Conservation (phyloP, 306 rosid genomes). For the Gynostemma pentaphyllum region DNA sequence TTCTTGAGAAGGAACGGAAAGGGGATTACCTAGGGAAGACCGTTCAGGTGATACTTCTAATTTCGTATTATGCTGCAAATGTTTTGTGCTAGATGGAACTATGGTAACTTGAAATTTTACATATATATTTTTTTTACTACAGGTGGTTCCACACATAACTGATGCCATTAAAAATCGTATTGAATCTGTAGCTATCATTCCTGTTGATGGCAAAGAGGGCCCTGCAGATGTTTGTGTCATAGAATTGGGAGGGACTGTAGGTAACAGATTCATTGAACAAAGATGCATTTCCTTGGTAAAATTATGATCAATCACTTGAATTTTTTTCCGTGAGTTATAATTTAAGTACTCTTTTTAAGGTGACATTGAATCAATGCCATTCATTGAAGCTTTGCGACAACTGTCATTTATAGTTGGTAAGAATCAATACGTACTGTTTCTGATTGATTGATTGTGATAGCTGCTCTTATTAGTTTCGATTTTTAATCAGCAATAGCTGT, state of each 20-base stretch:
- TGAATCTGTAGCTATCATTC: conserved; percentile 68
- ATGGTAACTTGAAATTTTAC: too few species aligned
- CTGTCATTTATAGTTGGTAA: conserved; percentile 89
- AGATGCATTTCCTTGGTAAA: background rate
- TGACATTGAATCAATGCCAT: conserved; percentile 99
- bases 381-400: conserved; percentile 84
- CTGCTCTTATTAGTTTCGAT: too few species aligned
- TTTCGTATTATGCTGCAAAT: background rate
- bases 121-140: conserved; percentile 5
- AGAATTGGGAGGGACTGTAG: conserved; percentile 96
- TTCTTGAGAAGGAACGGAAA: conserved; percentile 84
- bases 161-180: conserved; percentile 83
- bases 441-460: background rate
- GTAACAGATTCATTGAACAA: conserved; percentile 26
- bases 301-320: background rate
- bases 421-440: conserved; percentile 3
- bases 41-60: conserved; percentile 59
- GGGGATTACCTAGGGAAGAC: conserved; percentile 98
- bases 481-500: background rate
- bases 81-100: background rate
- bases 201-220: conserved; percentile 77
- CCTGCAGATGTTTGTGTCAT: conserved; percentile 97
- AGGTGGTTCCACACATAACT: conserved; percentile 98
- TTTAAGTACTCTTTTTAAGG: conserved; percentile 29
- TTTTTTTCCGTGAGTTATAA: background rate